Evolutionary conservation across 345 rosid species (phyloP).

Genomic region (Draba incana): DNA sequence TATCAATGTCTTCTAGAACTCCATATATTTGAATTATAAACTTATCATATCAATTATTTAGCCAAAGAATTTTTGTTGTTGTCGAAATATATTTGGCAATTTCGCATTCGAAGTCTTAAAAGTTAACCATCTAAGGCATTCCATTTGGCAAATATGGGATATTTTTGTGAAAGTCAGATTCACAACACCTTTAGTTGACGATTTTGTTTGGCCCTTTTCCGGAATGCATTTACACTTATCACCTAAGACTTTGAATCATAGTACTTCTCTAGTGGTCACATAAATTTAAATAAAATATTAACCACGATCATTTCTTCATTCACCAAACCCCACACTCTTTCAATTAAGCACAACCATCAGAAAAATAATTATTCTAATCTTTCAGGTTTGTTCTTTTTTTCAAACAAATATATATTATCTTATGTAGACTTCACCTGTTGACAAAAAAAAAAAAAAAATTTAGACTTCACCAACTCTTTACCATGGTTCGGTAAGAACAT

Average conservation of each 20-base stretch:
- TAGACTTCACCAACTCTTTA: conserved; percentile 46
- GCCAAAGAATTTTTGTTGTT: not conserved
- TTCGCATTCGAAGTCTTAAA: not conserved
- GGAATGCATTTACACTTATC: conserved; percentile 32
- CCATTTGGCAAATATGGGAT: conserved; percentile 1
- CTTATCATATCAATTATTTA: not conserved
- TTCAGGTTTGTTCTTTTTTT: conserved; percentile 6
- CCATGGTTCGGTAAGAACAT: conserved; percentile 38
- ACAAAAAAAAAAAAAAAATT: too few species aligned
- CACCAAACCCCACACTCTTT: conserved; percentile 43
- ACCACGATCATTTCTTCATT: conserved; percentile 20
- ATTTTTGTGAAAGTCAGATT: conserved; percentile 21
- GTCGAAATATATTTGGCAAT: conserved; percentile 1
- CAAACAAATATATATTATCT: not conserved
- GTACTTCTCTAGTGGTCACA: conserved; percentile 27
- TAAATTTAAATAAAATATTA: not conserved
- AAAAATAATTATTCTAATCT: not conserved
- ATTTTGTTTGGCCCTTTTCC: conserved; percentile 20
- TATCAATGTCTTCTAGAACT: conserved; percentile 34
- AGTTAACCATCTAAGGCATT: not conserved
- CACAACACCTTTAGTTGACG: conserved; percentile 36
- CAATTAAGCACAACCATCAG: not conserved
- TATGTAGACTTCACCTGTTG: conserved; percentile 39
- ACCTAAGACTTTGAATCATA: conserved; percentile 20
- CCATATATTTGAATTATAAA: conserved; percentile 8